Evolutionary conservation across 192 early-diverging fungal species (phyloP).

Genomic region (Gorgonomyces haynaldii): DNA sequence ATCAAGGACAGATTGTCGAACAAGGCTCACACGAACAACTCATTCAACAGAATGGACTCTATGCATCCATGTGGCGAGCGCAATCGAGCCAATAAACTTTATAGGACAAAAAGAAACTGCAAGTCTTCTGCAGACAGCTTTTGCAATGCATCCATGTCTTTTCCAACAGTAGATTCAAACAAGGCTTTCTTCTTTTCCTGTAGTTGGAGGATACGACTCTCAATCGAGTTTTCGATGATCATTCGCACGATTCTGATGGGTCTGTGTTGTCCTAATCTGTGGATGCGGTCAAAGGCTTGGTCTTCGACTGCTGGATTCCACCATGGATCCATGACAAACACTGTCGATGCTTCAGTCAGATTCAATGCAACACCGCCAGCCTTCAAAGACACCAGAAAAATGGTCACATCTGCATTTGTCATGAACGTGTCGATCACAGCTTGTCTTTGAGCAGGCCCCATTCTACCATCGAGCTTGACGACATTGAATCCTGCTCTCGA

Average conservation of each 20-base stretch:
- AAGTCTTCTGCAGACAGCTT: slow-evolving; percentile 63
- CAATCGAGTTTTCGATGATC: slow-evolving; percentile 90
- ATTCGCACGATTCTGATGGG: slow-evolving; percentile 81
- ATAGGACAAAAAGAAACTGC: slow-evolving; percentile 73
- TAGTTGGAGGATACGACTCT: slow-evolving; percentile 73
- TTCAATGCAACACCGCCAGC: slow-evolving; percentile 89
- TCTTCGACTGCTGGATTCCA: slow-evolving; percentile 60
- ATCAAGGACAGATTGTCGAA: slow-evolving; percentile 75
- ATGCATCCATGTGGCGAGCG: slow-evolving; percentile 79
- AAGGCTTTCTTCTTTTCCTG: slow-evolving; percentile 91
- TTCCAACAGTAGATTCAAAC: slow-evolving; percentile 78
- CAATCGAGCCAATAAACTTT: slow-evolving; percentile 38
- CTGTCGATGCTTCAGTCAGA: slow-evolving; percentile 76
- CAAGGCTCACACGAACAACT: slow-evolving; percentile 75
- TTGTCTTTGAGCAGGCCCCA: slow-evolving; percentile 67
- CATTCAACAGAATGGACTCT: slow-evolving; percentile 56
- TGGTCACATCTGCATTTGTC: slow-evolving; percentile 66
- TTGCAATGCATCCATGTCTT: slow-evolving; percentile 53
- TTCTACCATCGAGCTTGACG: slow-evolving; percentile 78
- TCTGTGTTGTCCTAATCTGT: slow-evolving; percentile 79
- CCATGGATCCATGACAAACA: slow-evolving; percentile 65
- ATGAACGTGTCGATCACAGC: slow-evolving; percentile 47
- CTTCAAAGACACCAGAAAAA: slow-evolving; percentile 83
- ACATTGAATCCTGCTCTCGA: slow-evolving; percentile 74
- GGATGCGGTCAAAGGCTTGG: slow-evolving; percentile 93